Evolutionary conservation across 371 early-diverging fungal genomes (phyloP).

Genomic region (Gilbertella persicaria): DNA sequence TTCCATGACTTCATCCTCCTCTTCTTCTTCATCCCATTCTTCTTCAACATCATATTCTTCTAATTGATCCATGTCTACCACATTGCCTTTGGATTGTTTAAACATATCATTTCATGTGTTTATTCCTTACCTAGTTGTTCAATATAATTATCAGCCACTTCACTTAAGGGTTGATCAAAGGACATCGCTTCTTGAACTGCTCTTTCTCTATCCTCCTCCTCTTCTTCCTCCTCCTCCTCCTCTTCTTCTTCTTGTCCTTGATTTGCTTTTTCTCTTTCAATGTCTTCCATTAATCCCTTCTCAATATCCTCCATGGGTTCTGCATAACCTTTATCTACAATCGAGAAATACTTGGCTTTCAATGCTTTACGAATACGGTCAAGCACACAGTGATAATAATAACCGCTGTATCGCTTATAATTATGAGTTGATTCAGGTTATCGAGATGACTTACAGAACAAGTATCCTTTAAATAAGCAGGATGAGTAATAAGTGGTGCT

Average conservation of each 20-base stretch:
- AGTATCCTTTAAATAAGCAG: constrained; percentile 11
- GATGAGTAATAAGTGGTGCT: constrained; percentile 9
- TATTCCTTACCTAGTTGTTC: constrained; percentile 6
- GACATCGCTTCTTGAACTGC: constrained; percentile 10
- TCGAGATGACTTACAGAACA: not conserved
- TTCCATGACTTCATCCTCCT: not conserved
- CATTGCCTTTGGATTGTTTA: no score
- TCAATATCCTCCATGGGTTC: constrained; percentile 5
- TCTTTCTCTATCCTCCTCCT: constrained; percentile 12
- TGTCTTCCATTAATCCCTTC: constrained; percentile 20
- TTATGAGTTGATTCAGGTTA: not conserved
- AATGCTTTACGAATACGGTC: constrained; percentile 11
- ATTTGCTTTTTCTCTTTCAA: constrained; percentile 23
- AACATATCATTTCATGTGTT: no score
- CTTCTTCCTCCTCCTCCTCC: constrained; percentile 4
- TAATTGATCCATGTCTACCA: no score
- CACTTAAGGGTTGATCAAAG: constrained; percentile 8
- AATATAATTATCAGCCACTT: constrained; percentile 28
- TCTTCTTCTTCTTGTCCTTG: not conserved
- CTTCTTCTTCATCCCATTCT: not conserved
- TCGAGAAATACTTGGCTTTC: constrained; percentile 4
- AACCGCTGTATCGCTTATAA: constrained; percentile 15
- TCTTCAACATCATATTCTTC: not conserved
- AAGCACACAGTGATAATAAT: constrained; percentile 28
- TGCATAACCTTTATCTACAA: not conserved